Evolutionary conservation across 805 yeast species (phyloP), one percentile per base, ranked within the genome.

Genomic region (Lachancea mirantina): DNA sequence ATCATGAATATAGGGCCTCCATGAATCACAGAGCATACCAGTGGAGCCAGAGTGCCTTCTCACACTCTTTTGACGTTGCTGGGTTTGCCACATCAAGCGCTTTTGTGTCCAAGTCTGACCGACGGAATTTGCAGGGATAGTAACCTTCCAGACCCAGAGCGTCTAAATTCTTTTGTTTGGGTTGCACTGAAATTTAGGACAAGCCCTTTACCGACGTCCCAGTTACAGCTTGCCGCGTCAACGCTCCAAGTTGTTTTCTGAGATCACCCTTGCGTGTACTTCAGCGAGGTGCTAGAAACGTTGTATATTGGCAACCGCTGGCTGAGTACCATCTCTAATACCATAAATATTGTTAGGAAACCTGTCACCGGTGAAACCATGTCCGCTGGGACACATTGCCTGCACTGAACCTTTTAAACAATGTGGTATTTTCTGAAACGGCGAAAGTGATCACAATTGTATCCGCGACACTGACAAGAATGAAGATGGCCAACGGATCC

Each of bases 91-190:
- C 7, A 28, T 11, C 31, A 28, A 17, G 6, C 31, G 26, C 31
- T 28, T 28, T 14, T 28, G 26, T 6, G 31, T 28, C 31, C 31
- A 28, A 9, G 31, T 28, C 26, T 18, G 31, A 18, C 31, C 31
- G 20, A 28, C 31, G 15, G 31, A 28, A 10, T 16, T 14, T 18
- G 31, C 9, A 18, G 31, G 26, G 6, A 28, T 14, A 18, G 23
- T 16, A 8, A 28, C 26, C 31, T 28, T 8, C 31, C 31, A 28
- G 20, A 9, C 19, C 31, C 31, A 5, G 23, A 9, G 16, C 19
- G 31, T n/a, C 23, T 15, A 14, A 17, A 28, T 8, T 14, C 10
- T 14, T 28, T 28, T 8, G 31, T 28, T 17, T 17, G 6, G n/a
- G 31, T 28, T 17, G 31, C 31, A 6, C 26, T 23, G 6, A 28